phyloP scores from a whole-genome alignment of 192 early-diverging fungal genomes.

The Coemansia sp. region DNA sequence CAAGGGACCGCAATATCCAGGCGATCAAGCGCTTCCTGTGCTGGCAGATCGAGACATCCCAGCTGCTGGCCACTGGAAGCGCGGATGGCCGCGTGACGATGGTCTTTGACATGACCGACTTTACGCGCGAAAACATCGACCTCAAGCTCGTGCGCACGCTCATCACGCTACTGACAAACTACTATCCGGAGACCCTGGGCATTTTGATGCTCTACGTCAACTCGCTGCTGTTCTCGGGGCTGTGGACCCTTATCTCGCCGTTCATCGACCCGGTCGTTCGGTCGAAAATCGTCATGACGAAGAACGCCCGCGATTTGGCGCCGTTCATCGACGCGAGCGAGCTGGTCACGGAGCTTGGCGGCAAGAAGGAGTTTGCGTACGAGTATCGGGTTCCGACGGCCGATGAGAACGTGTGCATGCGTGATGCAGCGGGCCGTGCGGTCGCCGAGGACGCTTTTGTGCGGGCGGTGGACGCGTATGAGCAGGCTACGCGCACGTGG shows the following conservation, averaged over 20 bases:
- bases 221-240: constrained; percentile 77
- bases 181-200: constrained; percentile 88
- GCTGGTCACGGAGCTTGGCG: constrained; percentile 64
- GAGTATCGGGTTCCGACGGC: constrained; percentile 50
- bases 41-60: constrained; percentile 61
- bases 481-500: constrained; percentile 54
- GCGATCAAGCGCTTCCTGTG: constrained; percentile 62
- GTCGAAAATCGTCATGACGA: constrained; percentile 77
- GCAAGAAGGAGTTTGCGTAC: constrained; percentile 58
- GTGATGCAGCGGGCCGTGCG: constrained; percentile 45
- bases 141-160: constrained; percentile 71
- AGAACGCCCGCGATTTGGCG: constrained; percentile 57
- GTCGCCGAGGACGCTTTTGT: constrained; percentile 30
- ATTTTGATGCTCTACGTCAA: constrained; percentile 72
- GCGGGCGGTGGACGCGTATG: constrained; percentile 40
- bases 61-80: constrained; percentile 44
- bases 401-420: constrained; percentile 54
- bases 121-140: constrained; percentile 74
- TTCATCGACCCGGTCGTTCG: constrained; percentile 88
- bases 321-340: constrained; percentile 59
- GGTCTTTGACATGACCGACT: constrained; percentile 76
- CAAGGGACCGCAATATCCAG: constrained; percentile 52
- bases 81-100: constrained; percentile 64
- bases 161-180: constrained; percentile 74
- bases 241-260: constrained; percentile 82